Percentiles rank a stretch among this genome's conserved stretches.
These are phyloP conservation scores for Cadophora luteo-olivacea DNA, from an alignment of 2,329 filamentous ascomycete species.

Conservation along the genomic window DNA sequence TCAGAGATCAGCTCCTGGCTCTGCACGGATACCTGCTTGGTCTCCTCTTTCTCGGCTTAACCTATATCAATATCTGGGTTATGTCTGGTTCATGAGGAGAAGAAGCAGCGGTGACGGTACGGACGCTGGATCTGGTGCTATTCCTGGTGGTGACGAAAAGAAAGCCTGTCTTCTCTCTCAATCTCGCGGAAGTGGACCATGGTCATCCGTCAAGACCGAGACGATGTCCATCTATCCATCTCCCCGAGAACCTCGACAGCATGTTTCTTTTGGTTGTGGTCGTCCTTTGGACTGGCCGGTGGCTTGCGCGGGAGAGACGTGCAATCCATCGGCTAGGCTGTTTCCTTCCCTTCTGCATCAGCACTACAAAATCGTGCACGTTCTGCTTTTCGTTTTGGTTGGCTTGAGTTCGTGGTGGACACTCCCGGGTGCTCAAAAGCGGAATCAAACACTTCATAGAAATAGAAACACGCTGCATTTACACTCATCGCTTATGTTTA, in stretches of 20 bases:
- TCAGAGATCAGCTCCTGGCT: background rate
- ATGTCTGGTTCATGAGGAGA: background rate
- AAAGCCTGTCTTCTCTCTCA: slow-evolving; percentile 72
- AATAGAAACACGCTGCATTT: slow-evolving; percentile 30
- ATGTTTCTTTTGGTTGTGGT: slow-evolving; percentile 37
- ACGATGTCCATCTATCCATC: slow-evolving; percentile 12
- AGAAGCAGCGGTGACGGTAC: slow-evolving; percentile 9
- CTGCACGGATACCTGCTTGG: background rate
- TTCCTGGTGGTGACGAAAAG: slow-evolving; percentile 36
- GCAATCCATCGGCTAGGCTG: slow-evolving; percentile 37
- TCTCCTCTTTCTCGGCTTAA: background rate
- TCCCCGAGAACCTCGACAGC: slow-evolving; percentile 46
- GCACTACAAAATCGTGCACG: background rate
- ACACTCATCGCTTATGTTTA: background rate
- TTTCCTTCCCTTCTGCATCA: slow-evolving; percentile 28
- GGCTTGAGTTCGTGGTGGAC: slow-evolving; percentile 11
- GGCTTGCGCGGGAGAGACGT: slow-evolving; percentile 59
- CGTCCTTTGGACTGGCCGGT: slow-evolving; percentile 33
- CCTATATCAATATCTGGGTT: background rate
- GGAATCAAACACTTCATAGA: slow-evolving; percentile 35
- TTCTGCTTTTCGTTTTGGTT: slow-evolving; percentile 3
- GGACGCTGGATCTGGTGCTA: background rate
- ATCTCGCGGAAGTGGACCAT: slow-evolving; percentile 45
- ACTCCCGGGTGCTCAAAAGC: background rate
- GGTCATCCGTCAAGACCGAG: slow-evolving; percentile 28